phyloP scores from a whole-genome alignment of 495 filamentous ascomycete genomes.

The Poronia punctata region DNA sequence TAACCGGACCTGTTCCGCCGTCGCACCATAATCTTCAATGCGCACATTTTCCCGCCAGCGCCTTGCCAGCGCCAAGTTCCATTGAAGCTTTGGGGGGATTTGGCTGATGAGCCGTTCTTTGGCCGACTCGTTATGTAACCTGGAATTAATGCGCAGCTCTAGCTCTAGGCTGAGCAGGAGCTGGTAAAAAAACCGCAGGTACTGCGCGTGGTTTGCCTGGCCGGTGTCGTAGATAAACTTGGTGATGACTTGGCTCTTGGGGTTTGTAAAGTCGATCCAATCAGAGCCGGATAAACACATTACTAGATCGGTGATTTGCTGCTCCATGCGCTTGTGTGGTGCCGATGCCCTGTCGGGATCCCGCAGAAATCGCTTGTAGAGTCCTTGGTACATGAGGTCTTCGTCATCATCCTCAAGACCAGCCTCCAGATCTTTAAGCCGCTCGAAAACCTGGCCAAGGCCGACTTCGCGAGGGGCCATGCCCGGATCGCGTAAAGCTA shows the following conservation, averaged over 20 bases:
- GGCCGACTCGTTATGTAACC: conserved; percentile 43
- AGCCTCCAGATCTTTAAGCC: conserved; percentile 47
- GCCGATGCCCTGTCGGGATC: conserved; percentile 44
- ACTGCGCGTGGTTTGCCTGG: conserved; percentile 27
- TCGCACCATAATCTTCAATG: conserved; percentile 43
- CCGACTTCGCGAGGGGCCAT: conserved; percentile 47
- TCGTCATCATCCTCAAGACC: conserved; percentile 52
- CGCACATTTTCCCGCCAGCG: conserved; percentile 62
- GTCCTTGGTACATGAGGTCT: conserved; percentile 45
- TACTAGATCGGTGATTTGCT: conserved; percentile 61
- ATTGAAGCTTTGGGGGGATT: conserved; percentile 59
- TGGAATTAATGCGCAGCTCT: conserved; percentile 53
- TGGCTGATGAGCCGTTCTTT: conserved; percentile 50
- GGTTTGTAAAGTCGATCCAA: conserved; percentile 63
- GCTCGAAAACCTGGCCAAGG: conserved; percentile 45
- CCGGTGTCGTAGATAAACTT: conserved; percentile 50
- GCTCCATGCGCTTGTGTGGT: conserved; percentile 52
- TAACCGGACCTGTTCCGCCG: conserved; percentile 42
- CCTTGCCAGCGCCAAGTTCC: conserved; percentile 60
- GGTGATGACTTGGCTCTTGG: conserved; percentile 58
- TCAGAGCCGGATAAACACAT: conserved; percentile 51
- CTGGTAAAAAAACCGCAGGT: conserved; percentile 65
- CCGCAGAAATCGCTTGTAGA: conserved; percentile 44
- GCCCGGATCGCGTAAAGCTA: conserved; percentile 43
- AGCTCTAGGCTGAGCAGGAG: conserved; percentile 62